phyloP scores from a whole-genome alignment of 805 yeast species.

The Lachancea cidri region DNA sequence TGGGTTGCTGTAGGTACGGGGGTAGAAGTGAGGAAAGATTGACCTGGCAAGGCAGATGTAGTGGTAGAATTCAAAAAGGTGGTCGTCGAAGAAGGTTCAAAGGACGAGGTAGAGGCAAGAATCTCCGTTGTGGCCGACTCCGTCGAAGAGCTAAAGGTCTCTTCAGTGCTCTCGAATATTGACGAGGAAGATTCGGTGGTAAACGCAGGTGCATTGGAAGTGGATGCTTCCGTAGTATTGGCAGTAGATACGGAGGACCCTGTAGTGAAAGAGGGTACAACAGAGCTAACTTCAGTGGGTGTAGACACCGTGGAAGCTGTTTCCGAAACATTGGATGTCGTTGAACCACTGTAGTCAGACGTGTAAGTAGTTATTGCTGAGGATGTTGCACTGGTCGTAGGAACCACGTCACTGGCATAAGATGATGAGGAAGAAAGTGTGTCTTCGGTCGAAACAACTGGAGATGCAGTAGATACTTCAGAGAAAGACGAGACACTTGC shows the following conservation, averaged over 20 bases:
- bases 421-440: too few relatives aligned
- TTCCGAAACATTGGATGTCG: too few relatives aligned
- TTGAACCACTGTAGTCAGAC: too few relatives aligned
- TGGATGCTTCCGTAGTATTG: slow-evolving; percentile 1
- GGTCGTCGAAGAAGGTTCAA: background rate
- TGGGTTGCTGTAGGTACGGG: background rate
- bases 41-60: background rate
- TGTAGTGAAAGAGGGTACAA: background rate
- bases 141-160: slow-evolving; percentile 14
- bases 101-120: background rate
- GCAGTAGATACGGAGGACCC: background rate
- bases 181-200: slow-evolving; percentile 9
- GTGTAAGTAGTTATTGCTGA: too few relatives aligned
- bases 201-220: slow-evolving; percentile 3
- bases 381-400: too few relatives aligned
- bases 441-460: too few relatives aligned
- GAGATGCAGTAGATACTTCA: too few relatives aligned
- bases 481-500: too few relatives aligned
- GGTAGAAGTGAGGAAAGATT: background rate
- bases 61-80: background rate
- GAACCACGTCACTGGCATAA: too few relatives aligned
- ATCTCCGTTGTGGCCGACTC: background rate
- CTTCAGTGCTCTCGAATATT: slow-evolving; percentile 1
- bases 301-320: too few relatives aligned
- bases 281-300: too few relatives aligned